Evolutionary conservation across 2,329 filamentous ascomycete genomes (phyloP).

Genomic region (Xylaria digitata): DNA sequence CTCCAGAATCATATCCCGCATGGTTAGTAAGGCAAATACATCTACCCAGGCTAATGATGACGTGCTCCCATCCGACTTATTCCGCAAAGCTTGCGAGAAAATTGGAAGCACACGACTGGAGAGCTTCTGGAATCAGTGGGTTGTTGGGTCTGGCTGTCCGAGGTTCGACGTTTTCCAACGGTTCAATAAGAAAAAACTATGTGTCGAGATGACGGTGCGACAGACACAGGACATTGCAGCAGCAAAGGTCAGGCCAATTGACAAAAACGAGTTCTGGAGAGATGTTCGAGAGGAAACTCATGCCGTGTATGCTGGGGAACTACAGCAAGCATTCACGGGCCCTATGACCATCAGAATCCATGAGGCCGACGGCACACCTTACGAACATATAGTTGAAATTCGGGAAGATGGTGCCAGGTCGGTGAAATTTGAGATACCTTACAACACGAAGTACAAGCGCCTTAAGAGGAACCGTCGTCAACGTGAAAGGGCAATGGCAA

Average conservation of each 20-base stretch:
- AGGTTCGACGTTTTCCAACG: conserved; percentile 85
- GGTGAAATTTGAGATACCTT: conserved; percentile 90
- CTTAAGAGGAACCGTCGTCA: conserved; percentile 82
- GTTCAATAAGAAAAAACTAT: conserved; percentile 98
- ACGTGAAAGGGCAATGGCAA: conserved; percentile 67
- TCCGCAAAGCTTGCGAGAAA: conserved; percentile 87
- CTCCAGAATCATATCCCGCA: conserved; percentile 83
- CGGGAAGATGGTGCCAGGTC: conserved; percentile 82
- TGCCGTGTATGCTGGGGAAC: conserved; percentile 73
- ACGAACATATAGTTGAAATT: conserved; percentile 97
- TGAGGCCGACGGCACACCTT: conserved; percentile 96
- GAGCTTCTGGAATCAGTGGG: conserved; percentile 93
- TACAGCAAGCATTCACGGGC: conserved; percentile 87
- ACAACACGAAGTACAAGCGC: conserved; percentile 99
- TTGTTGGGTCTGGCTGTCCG: conserved; percentile 88
- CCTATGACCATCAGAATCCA: conserved; percentile 98
- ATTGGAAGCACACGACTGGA: conserved; percentile 88
- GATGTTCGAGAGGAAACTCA: conserved; percentile 83
- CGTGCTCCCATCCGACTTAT: conserved; percentile 78
- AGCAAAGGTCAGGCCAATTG: conserved; percentile 64
- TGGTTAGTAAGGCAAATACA: conserved; percentile 86
- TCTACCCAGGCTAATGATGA: conserved; percentile 71
- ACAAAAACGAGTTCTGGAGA: conserved; percentile 81
- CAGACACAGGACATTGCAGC: conserved; percentile 72
- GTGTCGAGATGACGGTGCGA: conserved; percentile 88